phyloP scores from a whole-genome alignment of 257 asterid genomes.

The Eucommia ulmoides region DNA sequence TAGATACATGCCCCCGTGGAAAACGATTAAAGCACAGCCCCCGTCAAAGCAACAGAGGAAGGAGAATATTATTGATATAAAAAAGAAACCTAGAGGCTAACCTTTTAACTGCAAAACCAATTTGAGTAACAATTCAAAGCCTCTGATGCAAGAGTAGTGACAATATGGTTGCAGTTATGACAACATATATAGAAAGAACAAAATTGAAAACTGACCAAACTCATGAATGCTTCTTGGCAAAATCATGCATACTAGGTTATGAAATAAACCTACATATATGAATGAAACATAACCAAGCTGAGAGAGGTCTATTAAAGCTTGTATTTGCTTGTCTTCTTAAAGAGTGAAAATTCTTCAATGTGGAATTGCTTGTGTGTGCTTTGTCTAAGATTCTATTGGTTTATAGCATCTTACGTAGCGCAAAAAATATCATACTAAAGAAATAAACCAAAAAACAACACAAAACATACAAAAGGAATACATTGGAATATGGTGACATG shows the following conservation, averaged over 20 bases:
- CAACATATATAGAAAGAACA: not conserved
- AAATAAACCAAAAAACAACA: not conserved
- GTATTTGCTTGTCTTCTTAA: no score
- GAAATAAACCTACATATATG: no score
- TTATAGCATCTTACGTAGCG: no score
- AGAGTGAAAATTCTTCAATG: no score
- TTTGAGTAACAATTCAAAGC: not conserved
- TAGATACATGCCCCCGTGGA: constrained; percentile 37
- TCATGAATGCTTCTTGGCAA: no score
- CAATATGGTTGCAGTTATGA: not conserved
- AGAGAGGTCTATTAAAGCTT: no score
- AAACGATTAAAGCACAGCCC: constrained; percentile 34
- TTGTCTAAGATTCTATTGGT: no score
- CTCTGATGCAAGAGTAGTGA: constrained; percentile 1
- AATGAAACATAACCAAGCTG: no score
- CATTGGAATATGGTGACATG: not conserved
- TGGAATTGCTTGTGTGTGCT: no score
- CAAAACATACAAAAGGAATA: not conserved
- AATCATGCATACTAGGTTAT: no score
- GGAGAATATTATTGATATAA: constrained; percentile 23
- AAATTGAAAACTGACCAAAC: not conserved
- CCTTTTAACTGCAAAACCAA: constrained; percentile 3
- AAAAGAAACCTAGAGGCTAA: constrained; percentile 8
- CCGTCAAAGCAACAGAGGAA: constrained; percentile 21
- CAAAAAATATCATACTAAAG: no score